Base-by-base conservation (phyloP, 2,329 filamentous ascomycete species). In the Aspergillus felis region DNA sequence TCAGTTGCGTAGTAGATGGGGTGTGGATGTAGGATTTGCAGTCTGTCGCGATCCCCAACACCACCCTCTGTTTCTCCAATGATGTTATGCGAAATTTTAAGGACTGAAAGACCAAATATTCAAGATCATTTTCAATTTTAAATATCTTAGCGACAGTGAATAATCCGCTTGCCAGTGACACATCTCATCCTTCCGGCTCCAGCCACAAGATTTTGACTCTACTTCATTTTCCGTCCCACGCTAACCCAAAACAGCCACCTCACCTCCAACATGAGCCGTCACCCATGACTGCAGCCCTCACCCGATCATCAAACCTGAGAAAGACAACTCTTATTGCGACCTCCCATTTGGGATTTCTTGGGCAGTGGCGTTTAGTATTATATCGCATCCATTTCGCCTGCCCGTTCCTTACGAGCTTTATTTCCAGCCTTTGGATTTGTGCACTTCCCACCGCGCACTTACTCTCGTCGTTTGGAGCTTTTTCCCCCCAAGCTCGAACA, bases 201-300 rank as follows among this genome's bases (percentile, higher is more conserved):
- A 62, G 58, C 62, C 60, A 63, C 64, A 62, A 57, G 57, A 61
- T 59, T 68, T 66, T 62, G 61, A 59, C 59, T 62, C 58, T 55
- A 63, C 56, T 62, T 66, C 64, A 63, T 64, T 63, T 61, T 57
- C 53, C 53, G 61, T 66, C 59, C 54, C 59, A 62, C 73, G 67
- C 74, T 76, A 77, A 75, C 75, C 74, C 61, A 68, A 77, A 73
- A 61, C 69, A 72, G 75, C 67, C 70, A 69, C 68, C 66, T 71
- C 72, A 75, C 71, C 70, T 74, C 74, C 69, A 71, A 70, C 71
- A 69, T 68, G 69, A 73, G 64, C 67, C 65, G 59, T 65, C 71
- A 66, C 68, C 68, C 65, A 66, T 67, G 67, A 70, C 67, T 60
- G 64, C 65, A 59, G 61, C 64, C 66, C 67, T 66, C 67, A 64